Evolutionary conservation across 352 stramenopile genomes (phyloP), one percentile per base, ranked within the genome.

Genomic region (Phytophthora capsici): DNA sequence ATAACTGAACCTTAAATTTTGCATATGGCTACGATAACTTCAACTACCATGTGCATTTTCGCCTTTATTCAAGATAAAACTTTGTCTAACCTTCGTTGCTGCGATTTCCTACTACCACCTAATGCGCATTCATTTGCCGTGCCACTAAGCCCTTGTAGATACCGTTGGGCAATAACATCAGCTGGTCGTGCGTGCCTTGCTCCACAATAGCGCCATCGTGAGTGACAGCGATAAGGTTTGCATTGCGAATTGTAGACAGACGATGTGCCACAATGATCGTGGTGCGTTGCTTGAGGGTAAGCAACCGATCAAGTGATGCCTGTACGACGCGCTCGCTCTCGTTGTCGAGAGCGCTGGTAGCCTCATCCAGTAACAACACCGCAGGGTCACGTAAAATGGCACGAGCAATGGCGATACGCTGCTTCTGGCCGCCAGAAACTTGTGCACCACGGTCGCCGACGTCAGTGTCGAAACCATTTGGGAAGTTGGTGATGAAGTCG

Each of bases 171-270:
- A 82, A 50, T 23, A 64, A 55, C 53, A 91, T 84, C 6, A 91
- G 62, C 46, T 88, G 49, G 23, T 97, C 88, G 60, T 99, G 69
- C 8, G 69, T 74, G 6, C 69, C 69, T n/a, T 77, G 65, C 36
- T 77, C 69, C 6, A 77, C 69, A 37, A 74, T 77, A 6, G 64
- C 65, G 14, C 69, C 69, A 22, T 71, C 65, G n/a, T 71, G 51
- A 19, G 69, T 77, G 17, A 77, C 69, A 4, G 69, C 69, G 37
- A 74, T 77, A 32, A 77, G 45, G 32, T 66, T 74, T 20, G 69
- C 69, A 38, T 77, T 77, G 25, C 69, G 59, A 26, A 77, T 77
- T 5, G 69, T 77, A 2, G 69, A 74, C 2, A 77, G 69, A 13
- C 65, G 69, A 7, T 77, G 69, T 0, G 69, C 69, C 19, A 77